Percentiles rank a stretch among this genome's conserved stretches.
These are phyloP conservation scores for Sordariomycetes sp. DNA, from an alignment of 2,329 filamentous ascomycete genomes.

Conservation along the genomic window DNA sequence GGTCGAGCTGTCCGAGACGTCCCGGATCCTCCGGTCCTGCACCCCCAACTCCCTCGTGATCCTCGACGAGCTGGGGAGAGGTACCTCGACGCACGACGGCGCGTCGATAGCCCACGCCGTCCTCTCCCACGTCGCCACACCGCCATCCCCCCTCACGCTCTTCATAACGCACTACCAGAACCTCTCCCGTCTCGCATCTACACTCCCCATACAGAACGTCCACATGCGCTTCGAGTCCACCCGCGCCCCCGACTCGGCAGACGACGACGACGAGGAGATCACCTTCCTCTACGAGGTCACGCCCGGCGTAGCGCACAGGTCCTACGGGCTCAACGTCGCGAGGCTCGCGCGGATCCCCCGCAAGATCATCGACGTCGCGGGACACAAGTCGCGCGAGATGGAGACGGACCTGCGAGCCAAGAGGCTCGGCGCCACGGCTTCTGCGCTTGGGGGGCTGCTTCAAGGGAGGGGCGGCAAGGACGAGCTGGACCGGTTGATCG, in stretches of 20 bases:
- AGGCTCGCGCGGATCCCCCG: constrained; percentile 69
- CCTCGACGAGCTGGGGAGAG: constrained; percentile 85
- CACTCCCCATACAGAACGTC: constrained; percentile 69
- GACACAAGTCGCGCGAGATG: constrained; percentile 65
- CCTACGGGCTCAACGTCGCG: constrained; percentile 90
- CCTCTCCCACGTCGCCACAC: constrained; percentile 66
- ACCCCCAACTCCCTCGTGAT: constrained; percentile 78
- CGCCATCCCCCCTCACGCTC: constrained; percentile 65
- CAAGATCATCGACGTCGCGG: constrained; percentile 65
- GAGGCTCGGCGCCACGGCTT: constrained; percentile 26
- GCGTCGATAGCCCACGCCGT: constrained; percentile 92
- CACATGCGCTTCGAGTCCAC: constrained; percentile 75
- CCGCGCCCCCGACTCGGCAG: constrained; percentile 4
- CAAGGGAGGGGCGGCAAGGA: constrained; percentile 14
- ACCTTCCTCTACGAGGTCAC: constrained; percentile 91
- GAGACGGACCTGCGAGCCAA: constrained; percentile 59
- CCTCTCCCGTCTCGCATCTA: constrained; percentile 56
- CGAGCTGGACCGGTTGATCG: constrained; percentile 37
- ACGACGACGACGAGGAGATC: constrained; percentile 54
- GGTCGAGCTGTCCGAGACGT: constrained; percentile 91
- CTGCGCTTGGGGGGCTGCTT: constrained; percentile 24
- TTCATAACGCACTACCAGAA: constrained; percentile 98
- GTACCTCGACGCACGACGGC: constrained; percentile 90
- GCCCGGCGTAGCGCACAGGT: constrained; percentile 83
- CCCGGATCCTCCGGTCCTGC: constrained; percentile 79